These are phyloP conservation scores for Sabuloglossum arenarium DNA, from an alignment of 495 filamentous ascomycete genomes.

Conservation along the genomic window DNA sequence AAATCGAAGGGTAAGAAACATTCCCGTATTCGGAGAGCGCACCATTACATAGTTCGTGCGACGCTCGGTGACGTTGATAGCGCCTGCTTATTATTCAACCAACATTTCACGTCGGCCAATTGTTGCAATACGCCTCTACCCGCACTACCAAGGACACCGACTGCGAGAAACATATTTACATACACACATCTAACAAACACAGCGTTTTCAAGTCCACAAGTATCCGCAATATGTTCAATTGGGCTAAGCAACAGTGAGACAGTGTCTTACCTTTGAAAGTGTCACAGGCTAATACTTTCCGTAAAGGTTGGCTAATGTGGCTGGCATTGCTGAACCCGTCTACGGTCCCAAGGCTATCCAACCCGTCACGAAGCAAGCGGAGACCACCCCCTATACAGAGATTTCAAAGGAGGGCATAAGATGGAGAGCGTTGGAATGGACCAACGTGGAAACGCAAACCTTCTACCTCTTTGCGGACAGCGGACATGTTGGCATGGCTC, in stretches of 20 bases:
- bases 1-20: background rate
- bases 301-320: conserved; percentile 64
- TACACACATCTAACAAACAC: too few relatives aligned
- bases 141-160: background rate
- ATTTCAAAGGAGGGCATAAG: conserved; percentile 53
- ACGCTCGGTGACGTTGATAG: background rate
- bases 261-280: background rate
- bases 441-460: conserved; percentile 85
- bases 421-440: conserved; percentile 66
- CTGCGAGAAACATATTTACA: background rate
- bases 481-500: conserved; percentile 56
- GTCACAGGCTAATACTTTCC: background rate
- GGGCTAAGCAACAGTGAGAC: conserved; percentile 51
- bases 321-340: conserved; percentile 88
- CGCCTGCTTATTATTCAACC: conserved; percentile 1
- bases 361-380: conserved; percentile 61
- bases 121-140: background rate
- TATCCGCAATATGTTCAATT: conserved; percentile 33
- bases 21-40: background rate
- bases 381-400: conserved; percentile 61
- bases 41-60: background rate
- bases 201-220: background rate
- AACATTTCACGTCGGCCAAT: background rate
- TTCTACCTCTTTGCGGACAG: conserved; percentile 76
- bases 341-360: conserved; percentile 82